phyloP scores from a whole-genome alignment of 129 eudicot genomes.

The Smallanthus sonchifolius region DNA sequence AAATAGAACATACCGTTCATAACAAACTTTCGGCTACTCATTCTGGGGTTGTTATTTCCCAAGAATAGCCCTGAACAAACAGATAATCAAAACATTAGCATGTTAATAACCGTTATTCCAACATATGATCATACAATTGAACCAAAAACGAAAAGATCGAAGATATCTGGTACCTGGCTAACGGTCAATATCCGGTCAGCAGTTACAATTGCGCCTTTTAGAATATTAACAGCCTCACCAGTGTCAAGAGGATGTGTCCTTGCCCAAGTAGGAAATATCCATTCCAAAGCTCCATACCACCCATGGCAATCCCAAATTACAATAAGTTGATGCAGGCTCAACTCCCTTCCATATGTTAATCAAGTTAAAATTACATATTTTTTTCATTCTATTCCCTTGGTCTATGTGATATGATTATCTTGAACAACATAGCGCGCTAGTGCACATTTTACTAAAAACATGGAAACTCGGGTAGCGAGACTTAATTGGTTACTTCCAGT shows the following conservation, averaged over 20 bases:
- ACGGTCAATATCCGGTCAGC: slow-evolving; percentile 92
- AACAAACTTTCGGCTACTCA: slow-evolving; percentile 59
- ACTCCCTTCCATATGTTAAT: slow-evolving; percentile 52
- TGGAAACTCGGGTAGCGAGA: too few species aligned
- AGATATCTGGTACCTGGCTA: slow-evolving; percentile 57
- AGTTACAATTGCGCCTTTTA: slow-evolving; percentile 94
- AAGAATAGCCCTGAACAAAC: slow-evolving; percentile 64
- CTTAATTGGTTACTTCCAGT: too few species aligned
- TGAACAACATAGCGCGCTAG: too few species aligned
- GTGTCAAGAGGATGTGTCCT: slow-evolving; percentile 98
- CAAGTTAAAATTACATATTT: not conserved
- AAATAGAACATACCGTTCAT: slow-evolving; percentile 55
- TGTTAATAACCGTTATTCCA: too few species aligned
- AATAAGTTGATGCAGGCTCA: slow-evolving; percentile 85
- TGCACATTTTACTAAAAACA: too few species aligned
- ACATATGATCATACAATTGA: too few species aligned
- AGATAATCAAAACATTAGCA: not conserved
- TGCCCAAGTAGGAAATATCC: slow-evolving; percentile 99
- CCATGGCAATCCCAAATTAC: slow-evolving; percentile 81
- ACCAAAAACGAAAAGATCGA: too few species aligned
- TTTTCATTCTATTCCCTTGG: too few species aligned
- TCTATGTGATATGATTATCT: too few species aligned
- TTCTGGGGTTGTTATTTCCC: slow-evolving; percentile 91
- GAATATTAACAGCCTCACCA: slow-evolving; percentile 93
- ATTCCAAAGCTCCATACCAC: slow-evolving; percentile 91